phyloP scores from a whole-genome alignment of 371 early-diverging fungal species.

The Apophysomyces sp. region DNA sequence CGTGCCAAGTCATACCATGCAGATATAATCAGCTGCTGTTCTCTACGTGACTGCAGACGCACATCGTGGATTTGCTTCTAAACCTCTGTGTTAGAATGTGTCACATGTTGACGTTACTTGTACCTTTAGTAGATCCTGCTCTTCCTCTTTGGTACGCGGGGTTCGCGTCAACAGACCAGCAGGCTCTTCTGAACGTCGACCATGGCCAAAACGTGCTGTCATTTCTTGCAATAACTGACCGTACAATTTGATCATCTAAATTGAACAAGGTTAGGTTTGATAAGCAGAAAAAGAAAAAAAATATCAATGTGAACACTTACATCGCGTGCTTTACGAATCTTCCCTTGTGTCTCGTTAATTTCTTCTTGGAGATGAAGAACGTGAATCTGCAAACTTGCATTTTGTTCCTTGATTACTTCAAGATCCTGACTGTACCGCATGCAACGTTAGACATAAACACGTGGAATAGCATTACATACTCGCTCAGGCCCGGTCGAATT shows the following conservation, averaged over 20 bases:
- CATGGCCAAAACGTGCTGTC: slow-evolving; percentile 32
- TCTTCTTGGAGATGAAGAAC: slow-evolving; percentile 68
- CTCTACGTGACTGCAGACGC: slow-evolving; percentile 61
- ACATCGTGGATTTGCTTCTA: slow-evolving; percentile 72
- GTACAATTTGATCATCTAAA: slow-evolving; percentile 54
- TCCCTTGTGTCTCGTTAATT: slow-evolving; percentile 67
- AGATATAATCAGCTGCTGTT: slow-evolving; percentile 71
- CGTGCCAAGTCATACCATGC: slow-evolving; percentile 74
- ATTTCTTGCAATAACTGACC: slow-evolving; percentile 55
- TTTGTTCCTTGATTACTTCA: slow-evolving; percentile 62
- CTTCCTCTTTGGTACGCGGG: slow-evolving; percentile 63
- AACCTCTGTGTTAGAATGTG: slow-evolving; percentile 17
- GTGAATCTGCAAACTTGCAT: slow-evolving; percentile 57
- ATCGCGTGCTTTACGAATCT: slow-evolving; percentile 77
- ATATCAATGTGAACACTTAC: slow-evolving; percentile 38
- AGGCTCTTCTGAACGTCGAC: slow-evolving; percentile 27
- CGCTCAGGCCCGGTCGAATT: slow-evolving; percentile 39
- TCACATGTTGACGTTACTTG: not conserved
- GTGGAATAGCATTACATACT: slow-evolving; percentile 22
- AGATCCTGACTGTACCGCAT: slow-evolving; percentile 29
- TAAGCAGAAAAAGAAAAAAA: not conserved
- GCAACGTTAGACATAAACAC: not conserved
- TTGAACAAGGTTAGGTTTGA: not conserved
- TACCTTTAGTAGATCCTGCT: slow-evolving; percentile 72
- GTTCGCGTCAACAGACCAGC: slow-evolving; percentile 18